Conservation (phyloP, 164 flowering plant genomes). For the Chimonanthus salicifolius region DNA sequence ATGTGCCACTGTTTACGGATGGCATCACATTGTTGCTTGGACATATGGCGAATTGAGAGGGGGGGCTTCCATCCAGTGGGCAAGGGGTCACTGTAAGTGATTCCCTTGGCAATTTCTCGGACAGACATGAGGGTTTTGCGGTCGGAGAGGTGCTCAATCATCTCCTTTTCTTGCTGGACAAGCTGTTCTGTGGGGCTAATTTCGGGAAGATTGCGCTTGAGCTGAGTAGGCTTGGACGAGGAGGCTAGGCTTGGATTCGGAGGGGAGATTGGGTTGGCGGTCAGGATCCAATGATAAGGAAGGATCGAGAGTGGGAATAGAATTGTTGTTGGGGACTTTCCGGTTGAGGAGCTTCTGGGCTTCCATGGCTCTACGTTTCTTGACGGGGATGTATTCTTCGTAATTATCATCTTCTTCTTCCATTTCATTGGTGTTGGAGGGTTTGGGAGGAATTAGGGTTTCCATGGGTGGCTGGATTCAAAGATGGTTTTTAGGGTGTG, state of each 20-base stretch:
- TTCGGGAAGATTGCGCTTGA: slow-evolving; percentile 79
- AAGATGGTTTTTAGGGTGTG: too few relatives aligned
- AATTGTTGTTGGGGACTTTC: slow-evolving; percentile 33
- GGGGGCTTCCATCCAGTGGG: slow-evolving; percentile 94
- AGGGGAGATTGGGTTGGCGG: slow-evolving; percentile 23
- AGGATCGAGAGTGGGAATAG: slow-evolving; percentile 6
- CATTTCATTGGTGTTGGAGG: background rate
- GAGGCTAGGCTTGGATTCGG: slow-evolving; percentile 76
- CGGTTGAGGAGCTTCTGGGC: slow-evolving; percentile 62
- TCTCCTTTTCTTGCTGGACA: slow-evolving; percentile 82
- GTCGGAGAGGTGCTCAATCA: slow-evolving; percentile 85
- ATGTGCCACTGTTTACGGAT: slow-evolving; percentile 88
- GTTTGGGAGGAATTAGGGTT: background rate
- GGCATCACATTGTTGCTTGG: slow-evolving; percentile 40
- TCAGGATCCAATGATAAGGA: slow-evolving; percentile 26
- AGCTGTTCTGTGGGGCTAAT: slow-evolving; percentile 62
- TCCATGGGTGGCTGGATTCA: too few relatives aligned
- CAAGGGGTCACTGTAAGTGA: slow-evolving; percentile 74
- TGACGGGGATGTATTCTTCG: slow-evolving; percentile 73
- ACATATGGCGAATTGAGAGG: slow-evolving; percentile 51
- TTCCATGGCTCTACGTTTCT: slow-evolving; percentile 69
- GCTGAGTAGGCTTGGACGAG: slow-evolving; percentile 80
- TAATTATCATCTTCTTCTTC: slow-evolving; percentile 65
- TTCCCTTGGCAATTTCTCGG: slow-evolving; percentile 87
- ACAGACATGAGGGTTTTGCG: slow-evolving; percentile 80